phyloP scores from a whole-genome alignment of 2,329 filamentous ascomycete species.

The Phoma sp. region DNA sequence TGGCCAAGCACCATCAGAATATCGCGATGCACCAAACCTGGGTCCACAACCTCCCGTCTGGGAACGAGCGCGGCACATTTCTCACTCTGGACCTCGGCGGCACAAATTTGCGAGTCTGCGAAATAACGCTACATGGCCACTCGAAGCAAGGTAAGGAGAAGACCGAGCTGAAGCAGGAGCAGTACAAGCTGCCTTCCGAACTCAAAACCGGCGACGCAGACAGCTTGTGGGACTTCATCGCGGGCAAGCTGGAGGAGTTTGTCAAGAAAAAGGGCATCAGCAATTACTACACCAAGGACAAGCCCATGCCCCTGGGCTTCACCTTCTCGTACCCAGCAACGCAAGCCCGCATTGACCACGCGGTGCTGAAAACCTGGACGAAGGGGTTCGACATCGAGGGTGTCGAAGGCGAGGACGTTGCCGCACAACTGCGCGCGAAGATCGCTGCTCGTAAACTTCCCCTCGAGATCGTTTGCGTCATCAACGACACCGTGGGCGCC shows the following conservation, averaged over 20 bases:
- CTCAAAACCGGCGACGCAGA: conserved; percentile 84
- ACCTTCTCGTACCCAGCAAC: conserved; percentile 96
- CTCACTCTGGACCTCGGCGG: conserved; percentile 95
- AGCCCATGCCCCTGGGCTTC: conserved; percentile 81
- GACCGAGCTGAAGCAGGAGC: conserved; percentile 79
- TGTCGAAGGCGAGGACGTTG: conserved; percentile 88
- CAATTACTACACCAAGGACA: conserved; percentile 64
- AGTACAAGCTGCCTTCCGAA: conserved; percentile 93
- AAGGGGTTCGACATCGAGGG: conserved; percentile 96
- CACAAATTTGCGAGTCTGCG: conserved; percentile 93
- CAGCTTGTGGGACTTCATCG: conserved; percentile 93
- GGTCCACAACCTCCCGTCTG: conserved; percentile 89
- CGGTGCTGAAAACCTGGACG: conserved; percentile 92
- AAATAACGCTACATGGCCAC: conserved; percentile 85
- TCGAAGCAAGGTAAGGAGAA: conserved; percentile 79
- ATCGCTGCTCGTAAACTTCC: conserved; percentile 76
- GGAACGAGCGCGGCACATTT: conserved; percentile 84
- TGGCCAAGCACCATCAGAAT: conserved; percentile 25
- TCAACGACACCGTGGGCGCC: conserved; percentile 94
- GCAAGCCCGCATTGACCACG: conserved; percentile 91
- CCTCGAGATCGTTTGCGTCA: conserved; percentile 82
- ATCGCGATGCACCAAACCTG: conserved; percentile 94
- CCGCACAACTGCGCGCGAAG: conserved; percentile 83
- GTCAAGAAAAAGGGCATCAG: conserved; percentile 81
- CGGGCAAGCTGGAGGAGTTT: conserved; percentile 90